These are phyloP conservation scores for Cyclotella baltica DNA, from an alignment of 108 stramenopile genomes.

Conservation along the genomic window DNA sequence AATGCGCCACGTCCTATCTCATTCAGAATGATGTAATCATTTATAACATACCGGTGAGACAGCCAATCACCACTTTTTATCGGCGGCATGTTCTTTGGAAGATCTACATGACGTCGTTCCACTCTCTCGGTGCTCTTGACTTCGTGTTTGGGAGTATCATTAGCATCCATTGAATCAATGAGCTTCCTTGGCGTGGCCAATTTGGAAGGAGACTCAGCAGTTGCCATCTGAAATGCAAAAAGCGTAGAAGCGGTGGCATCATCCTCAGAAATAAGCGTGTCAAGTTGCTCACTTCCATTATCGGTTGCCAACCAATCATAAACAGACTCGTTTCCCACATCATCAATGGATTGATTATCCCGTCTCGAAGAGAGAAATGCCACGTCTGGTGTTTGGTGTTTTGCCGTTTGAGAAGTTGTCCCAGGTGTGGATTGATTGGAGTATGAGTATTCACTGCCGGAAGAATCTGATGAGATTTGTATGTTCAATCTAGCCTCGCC, in stretches of 20 bases:
- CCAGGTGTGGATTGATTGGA: background rate
- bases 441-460: background rate
- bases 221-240: background rate
- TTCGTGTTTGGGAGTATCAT: background rate
- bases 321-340: constrained; percentile 25
- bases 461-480: background rate
- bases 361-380: constrained; percentile 14
- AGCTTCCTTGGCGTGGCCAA: constrained; percentile 5
- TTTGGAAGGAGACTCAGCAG: background rate
- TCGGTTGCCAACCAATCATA: constrained; percentile 32
- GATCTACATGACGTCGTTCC: constrained; percentile 25
- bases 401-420: background rate
- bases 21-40: constrained; percentile 75
- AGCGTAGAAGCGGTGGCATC: background rate
- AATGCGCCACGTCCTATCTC: constrained; percentile 69
- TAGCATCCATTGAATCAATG: background rate
- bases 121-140: constrained; percentile 22
- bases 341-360: constrained; percentile 40
- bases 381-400: background rate
- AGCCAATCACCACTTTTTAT: constrained; percentile 38
- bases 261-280: background rate
- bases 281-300: background rate
- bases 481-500: background rate
- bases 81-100: constrained; percentile 24
- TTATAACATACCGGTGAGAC: constrained; percentile 56